A percentile compares a stretch with the other conserved stretches of the same genome.
Conservation (phyloP, 2,329 filamentous ascomycete species). For the Xylariaceae sp. region DNA sequence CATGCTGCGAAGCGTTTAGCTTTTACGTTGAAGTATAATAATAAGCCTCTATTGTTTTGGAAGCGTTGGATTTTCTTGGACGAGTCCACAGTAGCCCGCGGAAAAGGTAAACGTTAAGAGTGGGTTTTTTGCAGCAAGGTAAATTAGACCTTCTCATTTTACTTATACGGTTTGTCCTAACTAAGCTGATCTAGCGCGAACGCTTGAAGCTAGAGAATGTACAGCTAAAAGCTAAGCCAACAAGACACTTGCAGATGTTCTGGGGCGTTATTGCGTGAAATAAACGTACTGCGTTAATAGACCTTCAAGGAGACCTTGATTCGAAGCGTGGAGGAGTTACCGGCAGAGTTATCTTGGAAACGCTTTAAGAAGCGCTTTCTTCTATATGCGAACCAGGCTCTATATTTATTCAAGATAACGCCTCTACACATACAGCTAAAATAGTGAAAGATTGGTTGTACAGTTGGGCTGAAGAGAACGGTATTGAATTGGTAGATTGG, state of each 20-base stretch:
- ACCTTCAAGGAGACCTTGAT: not conserved
- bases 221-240: not conserved
- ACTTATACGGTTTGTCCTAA: not conserved
- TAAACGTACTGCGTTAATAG: not conserved
- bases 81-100: not conserved
- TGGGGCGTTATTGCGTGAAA: not conserved
- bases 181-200: not conserved
- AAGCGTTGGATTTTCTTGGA: not conserved
- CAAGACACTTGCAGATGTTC: not conserved
- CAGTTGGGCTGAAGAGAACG: not conserved
- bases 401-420: not conserved
- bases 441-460: not conserved
- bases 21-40: not conserved
- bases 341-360: not conserved
- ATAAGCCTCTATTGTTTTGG: not conserved
- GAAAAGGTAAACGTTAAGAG: not conserved
- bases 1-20: not conserved
- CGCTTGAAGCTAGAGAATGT: not conserved
- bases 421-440: not conserved
- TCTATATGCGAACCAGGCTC: not conserved
- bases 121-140: not conserved
- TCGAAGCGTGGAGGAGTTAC: not conserved
- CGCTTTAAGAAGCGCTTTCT: not conserved
- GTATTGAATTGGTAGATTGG: not conserved
- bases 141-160: not conserved